Percentiles rank a stretch among this genome's conserved stretches.
Evolutionary conservation across 768 basidiomycete genomes (phyloP).

Genomic region (Serpula lacrymans): DNA sequence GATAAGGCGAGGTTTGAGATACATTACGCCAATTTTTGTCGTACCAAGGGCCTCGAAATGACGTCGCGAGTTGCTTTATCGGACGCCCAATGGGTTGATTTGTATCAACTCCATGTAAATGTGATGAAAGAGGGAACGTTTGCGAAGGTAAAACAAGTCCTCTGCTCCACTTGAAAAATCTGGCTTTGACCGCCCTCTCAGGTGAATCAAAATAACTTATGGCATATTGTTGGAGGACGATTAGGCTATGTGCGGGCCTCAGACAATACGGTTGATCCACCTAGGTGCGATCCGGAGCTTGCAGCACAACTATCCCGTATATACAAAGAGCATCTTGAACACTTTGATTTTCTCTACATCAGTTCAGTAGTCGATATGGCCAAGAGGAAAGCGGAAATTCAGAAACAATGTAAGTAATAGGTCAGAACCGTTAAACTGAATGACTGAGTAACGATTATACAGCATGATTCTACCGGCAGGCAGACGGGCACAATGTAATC

Average conservation of each 20-base stretch:
- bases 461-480: too few relatives aligned
- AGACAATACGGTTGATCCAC: conserved; percentile 20
- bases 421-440: too few relatives aligned
- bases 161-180: conserved; percentile 1
- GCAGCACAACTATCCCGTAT: conserved; percentile 23
- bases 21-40: conserved; percentile 25
- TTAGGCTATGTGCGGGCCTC: conserved; percentile 21
- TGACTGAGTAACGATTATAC: too few relatives aligned
- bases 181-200: conserved; percentile 4
- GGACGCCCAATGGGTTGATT: conserved; percentile 22
- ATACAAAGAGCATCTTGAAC: conserved; percentile 26
- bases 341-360: conserved; percentile 31
- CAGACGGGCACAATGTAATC: too few relatives aligned
- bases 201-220: conserved; percentile 23
- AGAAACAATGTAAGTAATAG: conserved; percentile 19
- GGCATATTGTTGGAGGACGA: conserved; percentile 23
- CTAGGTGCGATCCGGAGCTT: conserved; percentile 21
- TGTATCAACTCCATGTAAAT: conserved; percentile 26
- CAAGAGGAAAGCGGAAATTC: conserved; percentile 29
- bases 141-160: conserved; percentile 13
- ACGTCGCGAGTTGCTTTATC: conserved; percentile 28
- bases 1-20: conserved; percentile 25
- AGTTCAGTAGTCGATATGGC: conserved; percentile 27
- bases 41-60: conserved; percentile 20
- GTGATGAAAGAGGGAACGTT: conserved; percentile 31